Evolutionary conservation across 768 basidiomycete genomes (phyloP), one percentile per base, ranked within the genome.

Genomic region (Auricularia sp.): DNA sequence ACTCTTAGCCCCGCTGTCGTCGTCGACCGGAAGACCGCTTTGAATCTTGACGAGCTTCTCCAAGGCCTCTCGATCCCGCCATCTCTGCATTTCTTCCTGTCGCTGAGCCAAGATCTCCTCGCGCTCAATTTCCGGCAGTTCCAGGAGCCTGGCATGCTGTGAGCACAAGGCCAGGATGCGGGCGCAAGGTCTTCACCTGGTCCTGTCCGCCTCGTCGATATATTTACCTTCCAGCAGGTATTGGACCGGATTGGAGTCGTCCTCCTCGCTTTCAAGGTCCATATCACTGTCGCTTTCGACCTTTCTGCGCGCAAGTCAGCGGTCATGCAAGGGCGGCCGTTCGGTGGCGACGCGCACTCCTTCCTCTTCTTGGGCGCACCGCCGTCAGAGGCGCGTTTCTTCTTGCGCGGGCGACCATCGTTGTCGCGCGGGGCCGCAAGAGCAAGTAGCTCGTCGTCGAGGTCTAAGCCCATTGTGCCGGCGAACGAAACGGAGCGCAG

Each of bases 221-320:
- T 91, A 98, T 74, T 92, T 91, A 61, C 92, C 93, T 70, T 98
- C 96, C 12, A 97, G 77, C 0, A 93, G 95, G 72, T 92, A 98
- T 3, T 59, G 56, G 34, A 23, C 23, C 8, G 86, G 87, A 68
- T 91, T 87, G 12, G 73, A 72, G 3, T 79, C 80, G 42, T 71
- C 69, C 36, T 81, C 82, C 64, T 90, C 88, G 66, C 84, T 87
- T 69, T 90, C 88, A 11, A 81, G 80, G 23, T 75, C 81, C 47
- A 80, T 77, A 39, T 82, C 84, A 23, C 56, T 59, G 34, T 23
- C 56, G 56, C 56, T 59, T 14, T 59, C 56, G 29, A 14, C 11
- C 16, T 51, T 21, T 6, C 47, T 51, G 21, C 21, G 47, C 47
- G 47, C 10, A 18, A 11, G 47, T 51, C 18, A 51, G 47, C 7